Evolutionary conservation across 2,329 filamentous ascomycete species (phyloP).

Genomic region (Aspergillus cejpii): DNA sequence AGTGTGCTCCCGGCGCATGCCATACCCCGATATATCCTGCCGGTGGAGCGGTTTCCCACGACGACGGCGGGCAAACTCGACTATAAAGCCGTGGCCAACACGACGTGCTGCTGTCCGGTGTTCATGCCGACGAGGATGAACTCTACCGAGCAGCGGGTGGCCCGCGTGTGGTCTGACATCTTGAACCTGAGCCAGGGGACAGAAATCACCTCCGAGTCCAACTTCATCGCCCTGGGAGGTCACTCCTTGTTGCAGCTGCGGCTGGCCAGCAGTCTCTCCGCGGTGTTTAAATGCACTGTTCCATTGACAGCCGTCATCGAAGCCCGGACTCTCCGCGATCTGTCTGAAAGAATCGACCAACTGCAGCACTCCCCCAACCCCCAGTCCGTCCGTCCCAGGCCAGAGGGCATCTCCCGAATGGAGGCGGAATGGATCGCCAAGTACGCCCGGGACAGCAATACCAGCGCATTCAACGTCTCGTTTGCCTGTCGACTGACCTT

Average conservation of each 20-base stretch:
- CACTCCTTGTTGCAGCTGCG: conserved; percentile 14
- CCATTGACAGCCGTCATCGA: not conserved
- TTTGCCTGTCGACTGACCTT: not conserved
- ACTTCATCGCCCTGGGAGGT: conserved; percentile 13
- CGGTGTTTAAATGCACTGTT: not conserved
- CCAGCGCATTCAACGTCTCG: conserved; percentile 2
- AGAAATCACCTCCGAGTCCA: conserved; percentile 1
- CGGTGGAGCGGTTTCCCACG: conserved; percentile 4
- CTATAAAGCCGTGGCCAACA: conserved; percentile 1
- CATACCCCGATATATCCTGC: conserved; percentile 4
- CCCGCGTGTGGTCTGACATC: conserved; percentile 1
- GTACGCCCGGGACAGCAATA: not conserved
- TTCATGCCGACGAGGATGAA: not conserved
- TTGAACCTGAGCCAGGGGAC: not conserved
- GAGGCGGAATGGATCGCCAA: not conserved
- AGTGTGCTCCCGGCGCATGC: conserved; percentile 4
- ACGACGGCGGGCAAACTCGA: conserved; percentile 7
- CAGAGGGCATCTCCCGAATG: not conserved
- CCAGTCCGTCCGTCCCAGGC: not conserved
- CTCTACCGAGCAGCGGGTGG: conserved; percentile 1
- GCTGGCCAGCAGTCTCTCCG: conserved; percentile 4
- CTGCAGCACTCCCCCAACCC: not conserved
- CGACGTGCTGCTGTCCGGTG: not conserved
- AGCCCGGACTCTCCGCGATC: not conserved
- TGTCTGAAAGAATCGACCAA: not conserved